Evolutionary conservation across 129 eudicot species (phyloP).

Genomic region (Artemisia argyi): DNA sequence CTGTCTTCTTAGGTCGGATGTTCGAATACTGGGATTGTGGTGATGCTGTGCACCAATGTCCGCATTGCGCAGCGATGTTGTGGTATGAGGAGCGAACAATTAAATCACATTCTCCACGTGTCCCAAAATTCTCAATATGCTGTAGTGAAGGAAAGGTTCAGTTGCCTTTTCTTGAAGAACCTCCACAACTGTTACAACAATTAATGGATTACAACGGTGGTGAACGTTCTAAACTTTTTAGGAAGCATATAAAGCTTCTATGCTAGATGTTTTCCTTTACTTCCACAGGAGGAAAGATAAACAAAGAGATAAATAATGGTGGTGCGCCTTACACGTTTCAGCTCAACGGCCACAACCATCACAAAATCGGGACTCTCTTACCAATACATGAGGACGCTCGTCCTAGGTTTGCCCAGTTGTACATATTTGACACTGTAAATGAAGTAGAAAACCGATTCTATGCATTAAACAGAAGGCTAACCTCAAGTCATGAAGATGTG

Average conservation of each 20-base stretch:
- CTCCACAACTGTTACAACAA: not conserved
- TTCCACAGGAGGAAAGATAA: not conserved
- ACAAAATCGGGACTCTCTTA: no score
- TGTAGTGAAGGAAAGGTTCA: not conserved
- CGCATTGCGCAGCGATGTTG: not conserved
- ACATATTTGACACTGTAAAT: no score
- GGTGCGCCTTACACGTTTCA: no score
- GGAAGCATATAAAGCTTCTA: not conserved
- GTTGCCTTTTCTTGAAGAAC: not conserved
- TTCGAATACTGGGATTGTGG: not conserved
- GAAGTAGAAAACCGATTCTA: no score
- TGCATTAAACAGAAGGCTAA: no score
- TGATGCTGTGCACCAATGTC: not conserved
- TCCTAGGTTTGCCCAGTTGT: no score
- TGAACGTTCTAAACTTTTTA: not conserved
- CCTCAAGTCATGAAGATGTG: no score
- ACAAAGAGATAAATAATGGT: no score
- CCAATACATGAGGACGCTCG: no score
- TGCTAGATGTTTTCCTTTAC: not conserved
- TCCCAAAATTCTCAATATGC: not conserved
- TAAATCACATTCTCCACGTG: not conserved
- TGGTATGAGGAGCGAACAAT: not conserved
- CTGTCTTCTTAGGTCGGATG: not conserved
- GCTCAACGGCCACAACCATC: no score
- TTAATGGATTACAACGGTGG: slow-evolving; percentile 1